These are phyloP conservation scores for Aspergillus ruber DNA, from an alignment of 2,329 filamentous ascomycete species.

Conservation along the genomic window DNA sequence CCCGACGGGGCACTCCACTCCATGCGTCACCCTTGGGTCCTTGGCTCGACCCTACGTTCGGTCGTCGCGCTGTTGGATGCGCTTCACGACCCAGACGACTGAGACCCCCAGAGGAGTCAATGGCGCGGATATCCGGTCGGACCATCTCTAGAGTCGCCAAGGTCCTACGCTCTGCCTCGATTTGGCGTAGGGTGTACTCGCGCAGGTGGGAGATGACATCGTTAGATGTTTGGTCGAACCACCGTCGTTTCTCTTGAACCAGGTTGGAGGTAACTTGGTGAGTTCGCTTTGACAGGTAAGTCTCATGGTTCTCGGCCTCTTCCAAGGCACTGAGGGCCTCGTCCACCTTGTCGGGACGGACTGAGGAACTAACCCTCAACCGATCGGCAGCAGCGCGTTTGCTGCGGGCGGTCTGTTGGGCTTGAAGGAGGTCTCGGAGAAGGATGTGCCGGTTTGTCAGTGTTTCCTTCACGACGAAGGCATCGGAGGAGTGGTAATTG, in stretches of 20 bases:
- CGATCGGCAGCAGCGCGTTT: conserved; percentile 82
- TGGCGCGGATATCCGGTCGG: conserved; percentile 83
- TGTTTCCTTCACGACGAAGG: conserved; percentile 96
- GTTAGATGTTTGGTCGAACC: conserved; percentile 80
- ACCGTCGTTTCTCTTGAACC: conserved; percentile 78
- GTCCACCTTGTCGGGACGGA: conserved; percentile 91
- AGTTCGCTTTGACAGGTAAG: conserved; percentile 76
- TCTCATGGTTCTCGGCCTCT: conserved; percentile 76
- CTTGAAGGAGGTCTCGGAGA: conserved; percentile 84
- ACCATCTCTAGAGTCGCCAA: conserved; percentile 90
- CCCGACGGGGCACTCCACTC: conserved; percentile 83
- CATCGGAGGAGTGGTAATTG: conserved; percentile 89
- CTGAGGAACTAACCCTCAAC: conserved; percentile 76
- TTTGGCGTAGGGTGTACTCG: conserved; percentile 89
- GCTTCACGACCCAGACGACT: conserved; percentile 83
- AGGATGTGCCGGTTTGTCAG: conserved; percentile 96
- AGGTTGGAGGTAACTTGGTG: conserved; percentile 84
- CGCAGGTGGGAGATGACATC: conserved; percentile 78
- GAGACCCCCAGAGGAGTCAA: conserved; percentile 84
- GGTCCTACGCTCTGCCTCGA: conserved; percentile 88
- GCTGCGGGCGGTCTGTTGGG: conserved; percentile 75
- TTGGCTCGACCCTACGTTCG: conserved; percentile 78
- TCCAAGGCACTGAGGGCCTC: conserved; percentile 90
- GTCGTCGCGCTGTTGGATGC: conserved; percentile 67
- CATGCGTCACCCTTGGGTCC: conserved; percentile 97